Evolutionary conservation across 192 early-diverging fungal genomes (phyloP).

Genomic region (Rhizophagus sp.): DNA sequence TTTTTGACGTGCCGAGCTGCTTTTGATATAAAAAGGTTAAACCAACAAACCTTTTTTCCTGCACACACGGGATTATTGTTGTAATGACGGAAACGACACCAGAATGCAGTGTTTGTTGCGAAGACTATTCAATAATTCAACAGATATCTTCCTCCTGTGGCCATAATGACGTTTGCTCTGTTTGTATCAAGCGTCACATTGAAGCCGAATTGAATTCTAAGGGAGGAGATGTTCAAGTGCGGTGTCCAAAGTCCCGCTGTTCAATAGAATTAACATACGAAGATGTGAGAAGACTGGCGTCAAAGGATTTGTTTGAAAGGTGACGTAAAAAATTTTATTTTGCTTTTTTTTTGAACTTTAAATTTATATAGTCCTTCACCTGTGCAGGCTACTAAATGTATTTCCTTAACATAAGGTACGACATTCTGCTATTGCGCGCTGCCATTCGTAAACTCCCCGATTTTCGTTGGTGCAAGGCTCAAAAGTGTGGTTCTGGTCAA

Average conservation of each 20-base stretch:
- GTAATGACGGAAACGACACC: not conserved
- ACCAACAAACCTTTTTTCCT: no score
- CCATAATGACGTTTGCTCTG: not conserved
- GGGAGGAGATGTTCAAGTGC: conserved; percentile 9
- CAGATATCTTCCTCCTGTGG: not conserved
- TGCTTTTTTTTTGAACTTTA: not conserved
- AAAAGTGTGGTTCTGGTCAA: conserved; percentile 22
- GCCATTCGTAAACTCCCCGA: conserved; percentile 17
- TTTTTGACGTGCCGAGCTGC: no score
- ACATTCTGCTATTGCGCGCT: not conserved
- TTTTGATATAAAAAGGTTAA: no score
- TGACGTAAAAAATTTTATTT: not conserved
- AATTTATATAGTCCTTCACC: not conserved
- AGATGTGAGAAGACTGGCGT: conserved; percentile 19
- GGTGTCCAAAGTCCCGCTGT: conserved; percentile 17
- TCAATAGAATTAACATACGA: not conserved
- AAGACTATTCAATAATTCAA: not conserved
- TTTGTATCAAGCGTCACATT: conserved; percentile 3
- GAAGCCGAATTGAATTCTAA: conserved; percentile 14
- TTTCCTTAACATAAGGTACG: not conserved
- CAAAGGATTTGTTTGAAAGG: conserved; percentile 14
- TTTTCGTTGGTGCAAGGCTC: conserved; percentile 29
- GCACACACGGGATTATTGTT: not conserved
- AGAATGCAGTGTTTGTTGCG: conserved; percentile 16
- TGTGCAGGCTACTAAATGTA: not conserved